Conservation (phyloP, 1,139 yeast species). For the Blastobotrys ciferrii region DNA sequence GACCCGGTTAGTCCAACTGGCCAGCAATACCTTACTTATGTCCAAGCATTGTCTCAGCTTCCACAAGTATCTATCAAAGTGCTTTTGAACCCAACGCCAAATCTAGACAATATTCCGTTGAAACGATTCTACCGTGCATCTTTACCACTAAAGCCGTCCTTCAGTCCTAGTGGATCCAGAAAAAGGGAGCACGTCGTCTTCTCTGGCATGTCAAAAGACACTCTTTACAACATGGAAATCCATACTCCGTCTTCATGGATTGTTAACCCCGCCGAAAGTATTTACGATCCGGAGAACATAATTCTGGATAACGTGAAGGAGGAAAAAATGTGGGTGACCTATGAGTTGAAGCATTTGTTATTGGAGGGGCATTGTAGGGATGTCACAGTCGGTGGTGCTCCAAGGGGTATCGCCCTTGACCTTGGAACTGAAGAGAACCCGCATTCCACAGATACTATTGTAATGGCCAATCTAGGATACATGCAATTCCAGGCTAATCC, state of each 20-base stretch:
- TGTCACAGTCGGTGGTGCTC: constrained; percentile 40
- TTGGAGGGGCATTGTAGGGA: constrained; percentile 73
- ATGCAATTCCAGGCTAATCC: constrained; percentile 69
- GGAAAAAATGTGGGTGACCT: constrained; percentile 40
- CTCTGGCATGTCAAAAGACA: constrained; percentile 47
- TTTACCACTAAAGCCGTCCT: constrained; percentile 43
- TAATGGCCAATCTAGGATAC: constrained; percentile 76
- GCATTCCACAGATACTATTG: constrained; percentile 51
- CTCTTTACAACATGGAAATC: constrained; percentile 55
- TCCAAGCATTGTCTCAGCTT: constrained; percentile 44
- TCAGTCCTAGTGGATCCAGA: constrained; percentile 41
- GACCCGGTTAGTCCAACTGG: constrained; percentile 74
- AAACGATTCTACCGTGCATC: constrained; percentile 59
- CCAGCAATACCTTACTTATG: constrained; percentile 56
- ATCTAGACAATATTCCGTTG: constrained; percentile 46
- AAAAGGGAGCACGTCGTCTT: constrained; percentile 35
- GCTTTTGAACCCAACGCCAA: constrained; percentile 56
- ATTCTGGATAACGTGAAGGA: constrained; percentile 40
- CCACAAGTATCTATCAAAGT: constrained; percentile 48
- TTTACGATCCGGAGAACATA: constrained; percentile 63
- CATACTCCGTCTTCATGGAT: constrained; percentile 71
- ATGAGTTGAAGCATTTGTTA: constrained; percentile 50
- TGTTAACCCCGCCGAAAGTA: constrained; percentile 48
- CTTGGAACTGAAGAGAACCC: constrained; percentile 34
- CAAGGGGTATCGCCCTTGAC: constrained; percentile 54